Evolutionary conservation across 2,329 filamentous ascomycete species (phyloP).

Genomic region (Microsporum audouinii): DNA sequence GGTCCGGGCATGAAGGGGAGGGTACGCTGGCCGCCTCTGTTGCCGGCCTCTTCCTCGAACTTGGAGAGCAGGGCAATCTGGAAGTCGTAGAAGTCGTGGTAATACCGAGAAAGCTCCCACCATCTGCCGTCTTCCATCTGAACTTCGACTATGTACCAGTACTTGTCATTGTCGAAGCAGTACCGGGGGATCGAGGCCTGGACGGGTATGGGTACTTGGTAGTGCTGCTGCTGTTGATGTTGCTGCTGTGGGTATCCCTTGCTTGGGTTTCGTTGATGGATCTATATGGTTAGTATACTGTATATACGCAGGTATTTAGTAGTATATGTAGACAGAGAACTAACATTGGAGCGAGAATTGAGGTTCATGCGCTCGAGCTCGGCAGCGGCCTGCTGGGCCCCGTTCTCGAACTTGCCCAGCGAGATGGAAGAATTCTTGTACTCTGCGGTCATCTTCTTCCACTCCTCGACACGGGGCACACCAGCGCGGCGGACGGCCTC

Average conservation of each 20-base stretch:
- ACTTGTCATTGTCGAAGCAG: slow-evolving; percentile 93
- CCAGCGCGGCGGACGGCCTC: slow-evolving; percentile 80
- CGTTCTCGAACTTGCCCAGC: slow-evolving; percentile 69
- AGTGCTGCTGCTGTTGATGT: slow-evolving; percentile 35
- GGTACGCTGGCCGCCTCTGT: slow-evolving; percentile 66
- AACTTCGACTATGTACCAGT: slow-evolving; percentile 96
- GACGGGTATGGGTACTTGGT: slow-evolving; percentile 57
- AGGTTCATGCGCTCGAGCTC: slow-evolving; percentile 72
- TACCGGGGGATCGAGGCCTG: slow-evolving; percentile 81
- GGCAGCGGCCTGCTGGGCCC: slow-evolving; percentile 51
- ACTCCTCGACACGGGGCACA: slow-evolving; percentile 91
- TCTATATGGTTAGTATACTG: slow-evolving; percentile 10
- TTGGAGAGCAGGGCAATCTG: slow-evolving; percentile 87
- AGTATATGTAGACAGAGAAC: slow-evolving; percentile 16
- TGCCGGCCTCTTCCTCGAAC: slow-evolving; percentile 86
- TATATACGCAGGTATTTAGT: background rate
- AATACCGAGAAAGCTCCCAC: slow-evolving; percentile 90
- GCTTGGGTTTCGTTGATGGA: slow-evolving; percentile 32
- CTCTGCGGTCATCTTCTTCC: slow-evolving; percentile 98
- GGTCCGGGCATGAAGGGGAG: slow-evolving; percentile 97
- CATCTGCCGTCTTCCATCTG: slow-evolving; percentile 78
- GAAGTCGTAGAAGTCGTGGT: slow-evolving; percentile 98
- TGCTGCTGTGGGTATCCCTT: slow-evolving; percentile 24
- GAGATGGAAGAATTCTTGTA: slow-evolving; percentile 99
- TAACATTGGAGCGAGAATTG: slow-evolving; percentile 38